Conservation (phyloP, 1,284 basidiomycete species). For the Ceratobasidium sp. region DNA sequence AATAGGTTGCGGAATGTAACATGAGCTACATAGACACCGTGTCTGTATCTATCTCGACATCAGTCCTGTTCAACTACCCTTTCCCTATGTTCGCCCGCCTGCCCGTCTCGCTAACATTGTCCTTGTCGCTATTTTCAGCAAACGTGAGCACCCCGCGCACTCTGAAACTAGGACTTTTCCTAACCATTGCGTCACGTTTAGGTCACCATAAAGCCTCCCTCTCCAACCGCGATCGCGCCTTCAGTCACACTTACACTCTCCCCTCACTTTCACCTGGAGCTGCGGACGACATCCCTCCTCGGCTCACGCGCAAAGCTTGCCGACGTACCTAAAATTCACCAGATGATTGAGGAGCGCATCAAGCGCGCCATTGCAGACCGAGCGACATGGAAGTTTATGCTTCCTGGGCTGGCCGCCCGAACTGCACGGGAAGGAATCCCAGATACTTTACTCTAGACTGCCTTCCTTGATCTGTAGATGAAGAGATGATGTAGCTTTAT, state of each 20-base stretch:
- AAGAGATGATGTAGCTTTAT: slow-evolving; percentile 1
- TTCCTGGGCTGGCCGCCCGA: slow-evolving; percentile 58
- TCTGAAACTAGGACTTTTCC: background rate
- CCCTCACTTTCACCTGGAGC: slow-evolving; percentile 44
- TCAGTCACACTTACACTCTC: slow-evolving; percentile 44
- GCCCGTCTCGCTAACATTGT: slow-evolving; percentile 79
- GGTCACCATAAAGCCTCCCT: slow-evolving; percentile 44
- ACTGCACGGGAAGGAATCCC: slow-evolving; percentile 24
- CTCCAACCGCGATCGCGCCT: slow-evolving; percentile 43
- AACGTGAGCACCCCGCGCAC: slow-evolving; percentile 59
- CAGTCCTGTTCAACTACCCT: slow-evolving; percentile 84
- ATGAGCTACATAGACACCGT: slow-evolving; percentile 73
- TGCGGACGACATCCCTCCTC: slow-evolving; percentile 65
- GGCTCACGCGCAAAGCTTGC: slow-evolving; percentile 84
- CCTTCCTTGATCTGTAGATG: background rate
- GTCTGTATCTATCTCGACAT: slow-evolving; percentile 81
- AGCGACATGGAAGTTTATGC: slow-evolving; percentile 72
- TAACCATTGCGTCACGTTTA: background rate
- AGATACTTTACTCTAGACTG: slow-evolving; percentile 26
- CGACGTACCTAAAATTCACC: slow-evolving; percentile 84
- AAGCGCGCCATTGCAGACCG: slow-evolving; percentile 66
- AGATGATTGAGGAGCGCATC: slow-evolving; percentile 80
- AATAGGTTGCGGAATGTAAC: slow-evolving; percentile 46
- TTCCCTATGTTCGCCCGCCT: slow-evolving; percentile 80
- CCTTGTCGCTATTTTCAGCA: slow-evolving; percentile 78